These are phyloP conservation scores for Stentor coeruleus DNA, from an alignment of 73 alveolate genomes.

Conservation along the genomic window DNA sequence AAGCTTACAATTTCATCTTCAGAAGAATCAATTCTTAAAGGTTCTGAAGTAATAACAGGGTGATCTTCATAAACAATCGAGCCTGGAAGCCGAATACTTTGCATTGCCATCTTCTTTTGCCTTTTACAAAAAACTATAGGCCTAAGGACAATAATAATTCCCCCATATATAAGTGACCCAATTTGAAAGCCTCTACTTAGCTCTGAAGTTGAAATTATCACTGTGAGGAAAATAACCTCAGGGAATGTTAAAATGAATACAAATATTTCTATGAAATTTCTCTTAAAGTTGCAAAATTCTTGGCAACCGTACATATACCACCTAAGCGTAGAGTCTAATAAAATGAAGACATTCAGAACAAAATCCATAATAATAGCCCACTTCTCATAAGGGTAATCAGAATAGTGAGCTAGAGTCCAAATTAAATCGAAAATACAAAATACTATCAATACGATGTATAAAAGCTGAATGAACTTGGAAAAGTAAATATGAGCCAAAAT, in stretches of 20 bases:
- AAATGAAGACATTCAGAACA: background rate
- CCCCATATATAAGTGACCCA: background rate
- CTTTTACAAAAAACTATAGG: background rate
- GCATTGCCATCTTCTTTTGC: background rate
- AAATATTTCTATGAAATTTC: background rate
- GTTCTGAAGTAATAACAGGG: no score
- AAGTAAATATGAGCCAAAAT: background rate
- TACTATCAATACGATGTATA: background rate
- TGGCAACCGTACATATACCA: background rate
- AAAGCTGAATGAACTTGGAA: background rate
- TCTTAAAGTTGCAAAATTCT: background rate
- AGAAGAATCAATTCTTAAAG: no score
- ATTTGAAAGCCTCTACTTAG: background rate
- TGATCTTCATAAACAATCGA: background rate
- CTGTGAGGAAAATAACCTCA: background rate
- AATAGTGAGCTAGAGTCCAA: background rate
- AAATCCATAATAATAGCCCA: background rate
- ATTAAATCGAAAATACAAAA: background rate
- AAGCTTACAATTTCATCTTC: no score
- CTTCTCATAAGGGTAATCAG: background rate
- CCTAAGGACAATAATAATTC: background rate
- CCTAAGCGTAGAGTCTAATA: background rate
- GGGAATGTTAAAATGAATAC: background rate
- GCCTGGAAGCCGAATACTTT: background rate
- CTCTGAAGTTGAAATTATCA: background rate